Evolutionary conservation across 2,329 filamentous ascomycete genomes (phyloP).

Genomic region (Tolypocladium endophyticum): DNA sequence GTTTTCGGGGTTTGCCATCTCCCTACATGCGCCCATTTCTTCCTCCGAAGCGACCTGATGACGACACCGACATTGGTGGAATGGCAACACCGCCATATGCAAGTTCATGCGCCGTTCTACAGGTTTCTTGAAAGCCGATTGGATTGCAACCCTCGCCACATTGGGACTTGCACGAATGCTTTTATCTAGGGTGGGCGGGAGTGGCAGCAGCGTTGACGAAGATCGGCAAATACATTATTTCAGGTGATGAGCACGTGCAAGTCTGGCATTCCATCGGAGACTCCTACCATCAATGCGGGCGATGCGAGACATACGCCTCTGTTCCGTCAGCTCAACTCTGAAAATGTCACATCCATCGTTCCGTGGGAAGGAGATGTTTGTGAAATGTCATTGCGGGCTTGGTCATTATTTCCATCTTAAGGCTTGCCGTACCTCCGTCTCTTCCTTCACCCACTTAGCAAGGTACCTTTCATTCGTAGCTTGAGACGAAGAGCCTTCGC

Average conservation of each 20-base stretch:
- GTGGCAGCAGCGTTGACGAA: not conserved
- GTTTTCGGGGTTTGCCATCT: not conserved
- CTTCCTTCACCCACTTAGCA: not conserved
- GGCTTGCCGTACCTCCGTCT: not conserved
- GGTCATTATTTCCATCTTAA: not conserved
- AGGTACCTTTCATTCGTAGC: not conserved
- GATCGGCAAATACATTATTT: not conserved
- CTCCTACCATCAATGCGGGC: not conserved
- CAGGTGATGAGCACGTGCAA: not conserved
- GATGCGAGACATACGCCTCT: not conserved
- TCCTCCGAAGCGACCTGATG: not conserved
- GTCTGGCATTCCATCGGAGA: not conserved
- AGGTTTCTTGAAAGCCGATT: not conserved
- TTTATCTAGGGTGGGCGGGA: not conserved
- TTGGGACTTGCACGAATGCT: not conserved
- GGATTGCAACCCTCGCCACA: not conserved
- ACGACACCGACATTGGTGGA: too few relatives aligned
- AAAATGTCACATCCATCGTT: not conserved
- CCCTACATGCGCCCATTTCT: not conserved
- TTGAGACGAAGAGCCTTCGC: not conserved
- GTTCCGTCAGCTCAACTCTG: not conserved
- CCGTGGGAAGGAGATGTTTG: not conserved
- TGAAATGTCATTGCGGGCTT: not conserved
- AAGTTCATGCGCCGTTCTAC: not conserved
- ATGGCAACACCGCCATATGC: not conserved